Percentiles rank a stretch among this genome's conserved stretches.
Conservation (phyloP, 1,284 basidiomycete species). For the Leccinum variabile region DNA sequence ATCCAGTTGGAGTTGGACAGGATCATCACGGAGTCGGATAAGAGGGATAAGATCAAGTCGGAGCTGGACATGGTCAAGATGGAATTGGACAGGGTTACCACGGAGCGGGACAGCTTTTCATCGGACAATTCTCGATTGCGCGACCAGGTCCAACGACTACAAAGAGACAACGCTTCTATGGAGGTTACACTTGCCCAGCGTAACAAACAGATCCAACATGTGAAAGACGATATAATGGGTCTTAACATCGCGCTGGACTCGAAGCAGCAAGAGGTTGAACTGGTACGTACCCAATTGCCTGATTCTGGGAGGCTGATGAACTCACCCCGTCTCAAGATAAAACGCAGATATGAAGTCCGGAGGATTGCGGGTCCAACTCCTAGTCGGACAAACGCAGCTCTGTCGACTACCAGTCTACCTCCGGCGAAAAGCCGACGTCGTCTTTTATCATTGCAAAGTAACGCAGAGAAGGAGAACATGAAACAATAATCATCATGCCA, state of each 20-base stretch:
- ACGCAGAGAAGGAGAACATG: background rate
- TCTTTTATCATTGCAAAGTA: background rate
- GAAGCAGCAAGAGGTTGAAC: slow-evolving; percentile 87
- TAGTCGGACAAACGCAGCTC: slow-evolving; percentile 43
- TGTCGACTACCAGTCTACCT: slow-evolving; percentile 28
- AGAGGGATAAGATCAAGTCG: background rate
- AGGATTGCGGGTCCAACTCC: slow-evolving; percentile 64
- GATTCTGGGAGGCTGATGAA: background rate
- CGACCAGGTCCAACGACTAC: slow-evolving; percentile 65
- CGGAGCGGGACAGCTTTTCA: slow-evolving; percentile 40
- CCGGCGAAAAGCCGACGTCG: background rate
- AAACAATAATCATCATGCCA: slow-evolving; percentile 26
- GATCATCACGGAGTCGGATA: background rate
- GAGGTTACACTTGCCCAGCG: slow-evolving; percentile 79
- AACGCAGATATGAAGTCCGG: slow-evolving; percentile 64
- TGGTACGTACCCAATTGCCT: slow-evolving; percentile 53
- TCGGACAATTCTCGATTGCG: slow-evolving; percentile 66
- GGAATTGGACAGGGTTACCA: background rate
- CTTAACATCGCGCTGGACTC: slow-evolving; percentile 85
- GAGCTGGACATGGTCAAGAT: background rate
- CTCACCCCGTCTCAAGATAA: slow-evolving; percentile 53
- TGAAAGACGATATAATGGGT: slow-evolving; percentile 76
- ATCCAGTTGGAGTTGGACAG: background rate
- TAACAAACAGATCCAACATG: slow-evolving; percentile 62
- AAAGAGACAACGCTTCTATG: slow-evolving; percentile 79